These are phyloP conservation scores for Saccharomycopsis vini DNA, from an alignment of 805 yeast genomes.

Conservation along the genomic window DNA sequence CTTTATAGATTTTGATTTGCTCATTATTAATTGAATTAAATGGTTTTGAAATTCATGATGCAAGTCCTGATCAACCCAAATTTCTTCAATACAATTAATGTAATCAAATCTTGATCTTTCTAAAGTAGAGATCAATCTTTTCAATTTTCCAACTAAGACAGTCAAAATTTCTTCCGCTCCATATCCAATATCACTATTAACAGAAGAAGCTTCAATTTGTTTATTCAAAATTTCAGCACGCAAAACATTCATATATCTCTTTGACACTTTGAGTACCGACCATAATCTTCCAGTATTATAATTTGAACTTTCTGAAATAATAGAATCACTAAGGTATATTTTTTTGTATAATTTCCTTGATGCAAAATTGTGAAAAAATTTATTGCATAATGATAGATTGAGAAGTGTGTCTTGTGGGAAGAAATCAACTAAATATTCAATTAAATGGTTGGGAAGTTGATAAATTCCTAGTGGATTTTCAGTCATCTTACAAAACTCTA, in stretches of 20 bases:
- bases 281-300: constrained; percentile 5
- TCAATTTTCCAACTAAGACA: background rate
- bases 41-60: constrained; percentile 1
- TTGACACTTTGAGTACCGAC: constrained; percentile 3
- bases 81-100: constrained; percentile 7
- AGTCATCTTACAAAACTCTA: too few species aligned
- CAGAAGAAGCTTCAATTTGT: background rate
- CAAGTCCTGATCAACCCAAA: constrained; percentile 15
- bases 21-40: background rate
- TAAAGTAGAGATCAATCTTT: background rate
- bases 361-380: background rate
- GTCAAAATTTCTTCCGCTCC: background rate
- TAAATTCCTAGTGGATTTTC: too few species aligned
- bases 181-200: background rate
- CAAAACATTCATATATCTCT: background rate
- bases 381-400: background rate
- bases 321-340: constrained; percentile 8
- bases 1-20: background rate
- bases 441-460: background rate
- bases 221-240: background rate
- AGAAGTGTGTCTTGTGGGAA: constrained; percentile 6
- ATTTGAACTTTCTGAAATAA: background rate
- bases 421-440: constrained; percentile 6
- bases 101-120: background rate
- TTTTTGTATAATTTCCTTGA: constrained; percentile 3